Base-by-base conservation (phyloP, 2,329 filamentous ascomycete genomes). In the Pseudocercospora musae region DNA sequence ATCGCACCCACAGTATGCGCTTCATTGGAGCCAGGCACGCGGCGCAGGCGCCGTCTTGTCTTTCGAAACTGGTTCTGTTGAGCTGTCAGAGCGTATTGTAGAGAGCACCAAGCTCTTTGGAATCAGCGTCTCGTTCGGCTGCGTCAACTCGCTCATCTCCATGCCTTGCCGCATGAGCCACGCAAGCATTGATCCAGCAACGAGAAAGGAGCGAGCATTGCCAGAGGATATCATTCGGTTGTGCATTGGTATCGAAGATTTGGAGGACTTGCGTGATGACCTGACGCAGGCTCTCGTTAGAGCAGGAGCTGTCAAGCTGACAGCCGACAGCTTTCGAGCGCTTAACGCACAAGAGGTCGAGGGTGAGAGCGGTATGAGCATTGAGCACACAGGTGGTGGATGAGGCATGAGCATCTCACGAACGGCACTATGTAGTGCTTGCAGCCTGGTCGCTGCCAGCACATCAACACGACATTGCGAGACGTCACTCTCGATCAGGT, bases 81-180 rank as follows among this genome's bases (percentile, higher is more conserved):
- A 82, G 7, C 79, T 97, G 31, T 96, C 91, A 4, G 92, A 97
- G 80, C 86, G 93, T 42, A 97, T 99, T 71, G 95, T 99, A 4
- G 95, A 98, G 79, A 91, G 90, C 29, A 91, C 95, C 2, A 87
- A 90, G 67, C 82, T 99, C 31, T 99, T 92, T 88, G 92, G 90
- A 33, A 99, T 99, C 70, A 96, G 91, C 68, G 95, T 99, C 63
- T 96, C 92, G 73, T 99, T 99, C 75, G 95, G 95, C 53, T 98
- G 95, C 76, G 95, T 99, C 68, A 99, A 99, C 81, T 96, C 91
- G 75, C 81, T 99, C 76, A 99, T 99, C 78, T 97, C 93, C 80
- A 97, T 99, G 94, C 94, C 95, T 8, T 99, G 95, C 80, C 92
- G 94, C 73, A 99, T 99, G 96, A 98, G 94, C 78, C 95, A 99